These are phyloP conservation scores for Alternaria solani DNA, from an alignment of 2,329 filamentous ascomycete species.

Conservation along the genomic window DNA sequence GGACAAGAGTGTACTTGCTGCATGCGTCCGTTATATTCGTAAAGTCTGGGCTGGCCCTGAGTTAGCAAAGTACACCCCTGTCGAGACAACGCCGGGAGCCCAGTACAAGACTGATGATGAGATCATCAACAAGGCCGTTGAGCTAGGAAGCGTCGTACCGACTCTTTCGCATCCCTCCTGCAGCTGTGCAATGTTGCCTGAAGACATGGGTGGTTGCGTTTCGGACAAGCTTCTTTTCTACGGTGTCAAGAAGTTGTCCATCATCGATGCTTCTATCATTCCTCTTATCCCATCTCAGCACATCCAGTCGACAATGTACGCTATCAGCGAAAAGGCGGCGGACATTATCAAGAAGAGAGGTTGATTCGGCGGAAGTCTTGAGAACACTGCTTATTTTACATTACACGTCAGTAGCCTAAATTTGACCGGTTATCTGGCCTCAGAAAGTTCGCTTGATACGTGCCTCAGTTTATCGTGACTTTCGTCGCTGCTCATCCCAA, in stretches of 20 bases:
- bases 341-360: conserved; percentile 39
- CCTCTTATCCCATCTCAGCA: conserved; percentile 44
- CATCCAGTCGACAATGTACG: conserved; percentile 47
- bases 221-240: conserved; percentile 39
- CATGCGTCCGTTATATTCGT: conserved; percentile 49
- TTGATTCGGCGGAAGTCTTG: conserved; percentile 1
- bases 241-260: conserved; percentile 36
- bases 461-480: background rate
- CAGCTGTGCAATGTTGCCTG: conserved; percentile 46
- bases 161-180: conserved; percentile 40
- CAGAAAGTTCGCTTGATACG: background rate
- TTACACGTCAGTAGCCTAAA: background rate
- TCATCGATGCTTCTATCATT: conserved; percentile 45
- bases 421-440: too few relatives aligned
- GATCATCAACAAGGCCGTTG: conserved; percentile 31
- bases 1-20: conserved; percentile 42
- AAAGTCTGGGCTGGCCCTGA: conserved; percentile 40
- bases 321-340: conserved; percentile 46
- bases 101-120: conserved; percentile 40
- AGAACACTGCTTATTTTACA: background rate
- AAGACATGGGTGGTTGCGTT: conserved; percentile 41
- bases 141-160: conserved; percentile 27
- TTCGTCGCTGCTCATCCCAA: background rate
- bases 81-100: conserved; percentile 37
- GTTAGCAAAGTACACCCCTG: conserved; percentile 27